Evolutionary conservation across 768 basidiomycete species (phyloP).

Genomic region (Lenzites betulinus): DNA sequence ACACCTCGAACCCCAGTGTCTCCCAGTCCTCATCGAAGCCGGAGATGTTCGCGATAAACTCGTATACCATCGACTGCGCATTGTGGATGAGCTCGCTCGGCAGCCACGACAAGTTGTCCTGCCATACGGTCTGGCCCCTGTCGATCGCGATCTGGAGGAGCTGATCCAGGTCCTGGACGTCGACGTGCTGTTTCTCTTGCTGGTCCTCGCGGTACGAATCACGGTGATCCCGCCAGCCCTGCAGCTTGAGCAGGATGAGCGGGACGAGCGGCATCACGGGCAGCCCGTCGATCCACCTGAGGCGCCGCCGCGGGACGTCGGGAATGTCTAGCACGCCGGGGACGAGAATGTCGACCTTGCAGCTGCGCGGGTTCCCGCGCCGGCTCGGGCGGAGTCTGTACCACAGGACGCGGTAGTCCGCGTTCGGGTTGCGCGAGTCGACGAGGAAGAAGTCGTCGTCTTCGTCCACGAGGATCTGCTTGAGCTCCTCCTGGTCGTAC

Average conservation of each 20-base stretch:
- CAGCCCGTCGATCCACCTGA: conserved; percentile 16
- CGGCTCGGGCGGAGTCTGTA: conserved; percentile 27
- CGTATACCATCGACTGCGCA: conserved; percentile 7
- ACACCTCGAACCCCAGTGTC: conserved; percentile 3
- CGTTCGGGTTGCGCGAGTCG: conserved; percentile 36
- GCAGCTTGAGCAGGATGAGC: conserved; percentile 34
- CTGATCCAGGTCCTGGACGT: conserved; percentile 42
- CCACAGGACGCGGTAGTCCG: conserved; percentile 45
- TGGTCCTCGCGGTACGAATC: conserved; percentile 34
- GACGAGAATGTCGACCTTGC: conserved; percentile 34
- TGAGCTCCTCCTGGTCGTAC: conserved; percentile 41
- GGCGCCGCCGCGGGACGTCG: conserved; percentile 12
- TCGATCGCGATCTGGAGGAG: conserved; percentile 38
- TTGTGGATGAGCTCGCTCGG: conserved; percentile 13
- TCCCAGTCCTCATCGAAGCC: neutral
- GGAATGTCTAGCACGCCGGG: conserved; percentile 33
- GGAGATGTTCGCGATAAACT: conserved; percentile 10
- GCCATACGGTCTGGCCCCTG: conserved; percentile 1
- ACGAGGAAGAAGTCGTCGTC: conserved; percentile 42
- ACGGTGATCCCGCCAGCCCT: conserved; percentile 34
- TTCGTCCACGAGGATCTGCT: conserved; percentile 34
- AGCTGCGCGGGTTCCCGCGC: conserved; percentile 3
- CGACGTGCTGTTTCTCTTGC: conserved; percentile 39
- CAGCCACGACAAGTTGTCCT: conserved; percentile 18
- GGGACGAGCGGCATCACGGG: conserved; percentile 33